Evolutionary conservation across 768 basidiomycete genomes (phyloP).

Genomic region (Pulveroboletus sp.): DNA sequence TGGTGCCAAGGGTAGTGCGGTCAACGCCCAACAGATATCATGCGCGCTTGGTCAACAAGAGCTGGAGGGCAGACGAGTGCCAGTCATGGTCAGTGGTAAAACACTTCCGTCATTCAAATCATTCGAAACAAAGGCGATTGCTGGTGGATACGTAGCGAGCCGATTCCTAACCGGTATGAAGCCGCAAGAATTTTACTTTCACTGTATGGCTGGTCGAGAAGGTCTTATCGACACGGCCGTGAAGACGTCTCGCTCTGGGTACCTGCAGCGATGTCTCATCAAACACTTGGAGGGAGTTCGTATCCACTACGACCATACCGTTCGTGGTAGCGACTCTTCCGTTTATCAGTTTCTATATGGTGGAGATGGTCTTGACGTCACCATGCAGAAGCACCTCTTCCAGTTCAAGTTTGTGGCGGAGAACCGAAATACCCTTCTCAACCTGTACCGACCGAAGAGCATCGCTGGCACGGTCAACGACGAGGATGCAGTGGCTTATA

Average conservation of each 20-base stretch:
- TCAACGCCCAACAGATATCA: slow-evolving; percentile 98
- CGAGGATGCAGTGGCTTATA: slow-evolving; percentile 64
- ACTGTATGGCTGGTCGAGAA: slow-evolving; percentile 99
- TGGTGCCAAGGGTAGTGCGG: slow-evolving; percentile 95
- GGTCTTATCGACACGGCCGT: slow-evolving; percentile 99
- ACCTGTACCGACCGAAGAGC: slow-evolving; percentile 59
- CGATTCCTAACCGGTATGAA: slow-evolving; percentile 98
- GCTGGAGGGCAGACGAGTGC: slow-evolving; percentile 96
- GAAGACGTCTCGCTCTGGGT: slow-evolving; percentile 97
- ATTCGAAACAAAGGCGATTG: slow-evolving; percentile 97
- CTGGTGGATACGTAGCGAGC: slow-evolving; percentile 96
- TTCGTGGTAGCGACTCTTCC: slow-evolving; percentile 90
- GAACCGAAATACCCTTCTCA: slow-evolving; percentile 77
- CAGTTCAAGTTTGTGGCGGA: slow-evolving; percentile 92
- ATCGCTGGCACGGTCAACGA: slow-evolving; percentile 58
- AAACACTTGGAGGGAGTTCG: slow-evolving; percentile 97
- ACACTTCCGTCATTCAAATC: slow-evolving; percentile 95
- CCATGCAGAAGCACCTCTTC: slow-evolving; percentile 91
- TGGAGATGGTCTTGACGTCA: slow-evolving; percentile 94
- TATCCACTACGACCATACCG: slow-evolving; percentile 97
- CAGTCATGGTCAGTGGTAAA: slow-evolving; percentile 98
- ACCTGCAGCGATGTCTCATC: slow-evolving; percentile 95
- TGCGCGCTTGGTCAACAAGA: slow-evolving; percentile 97
- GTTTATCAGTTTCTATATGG: slow-evolving; percentile 97
- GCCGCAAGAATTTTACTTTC: slow-evolving; percentile 99